Conservation (phyloP, 495 filamentous ascomycete genomes). For the Penicillium steckii region DNA sequence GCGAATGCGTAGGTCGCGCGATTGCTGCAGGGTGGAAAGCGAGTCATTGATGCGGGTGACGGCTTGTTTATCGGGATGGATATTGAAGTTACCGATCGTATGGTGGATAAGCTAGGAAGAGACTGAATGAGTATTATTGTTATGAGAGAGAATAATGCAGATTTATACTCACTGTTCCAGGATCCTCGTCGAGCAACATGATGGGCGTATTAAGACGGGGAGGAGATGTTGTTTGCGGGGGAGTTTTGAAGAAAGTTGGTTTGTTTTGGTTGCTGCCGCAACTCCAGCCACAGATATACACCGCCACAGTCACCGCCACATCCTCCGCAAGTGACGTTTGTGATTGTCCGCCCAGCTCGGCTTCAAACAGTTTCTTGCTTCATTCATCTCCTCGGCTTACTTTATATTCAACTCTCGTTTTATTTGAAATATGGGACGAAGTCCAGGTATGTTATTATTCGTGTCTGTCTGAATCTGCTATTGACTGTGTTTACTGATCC, state of each 20-base stretch:
- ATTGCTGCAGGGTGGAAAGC: constrained; percentile 71
- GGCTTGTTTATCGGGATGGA: constrained; percentile 77
- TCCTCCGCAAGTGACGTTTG: constrained; percentile 34
- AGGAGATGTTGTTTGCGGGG: background rate
- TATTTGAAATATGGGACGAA: constrained; percentile 40
- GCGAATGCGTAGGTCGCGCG: constrained; percentile 71
- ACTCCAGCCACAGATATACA: constrained; percentile 28
- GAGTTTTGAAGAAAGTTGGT: constrained; percentile 1
- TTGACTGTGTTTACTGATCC: constrained; percentile 14
- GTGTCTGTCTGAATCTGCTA: constrained; percentile 3
- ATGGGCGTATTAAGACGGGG: constrained; percentile 27
- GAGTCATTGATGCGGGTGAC: constrained; percentile 85
- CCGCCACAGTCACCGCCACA: constrained; percentile 48
- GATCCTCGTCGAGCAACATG: constrained; percentile 98
- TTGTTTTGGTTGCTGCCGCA: constrained; percentile 50
- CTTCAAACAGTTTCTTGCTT: background rate
- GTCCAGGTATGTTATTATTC: background rate
- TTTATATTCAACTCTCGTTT: constrained; percentile 70
- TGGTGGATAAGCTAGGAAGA: constrained; percentile 74
- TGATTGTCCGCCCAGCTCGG: constrained; percentile 9
- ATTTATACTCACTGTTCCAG: constrained; percentile 63
- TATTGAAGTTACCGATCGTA: constrained; percentile 93
- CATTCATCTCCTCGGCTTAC: background rate
- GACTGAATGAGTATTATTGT: constrained; percentile 16
- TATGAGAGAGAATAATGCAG: background rate